Evolutionary conservation across 2,329 filamentous ascomycete species (phyloP).

Genomic region (Scortechinia acanthostroma): DNA sequence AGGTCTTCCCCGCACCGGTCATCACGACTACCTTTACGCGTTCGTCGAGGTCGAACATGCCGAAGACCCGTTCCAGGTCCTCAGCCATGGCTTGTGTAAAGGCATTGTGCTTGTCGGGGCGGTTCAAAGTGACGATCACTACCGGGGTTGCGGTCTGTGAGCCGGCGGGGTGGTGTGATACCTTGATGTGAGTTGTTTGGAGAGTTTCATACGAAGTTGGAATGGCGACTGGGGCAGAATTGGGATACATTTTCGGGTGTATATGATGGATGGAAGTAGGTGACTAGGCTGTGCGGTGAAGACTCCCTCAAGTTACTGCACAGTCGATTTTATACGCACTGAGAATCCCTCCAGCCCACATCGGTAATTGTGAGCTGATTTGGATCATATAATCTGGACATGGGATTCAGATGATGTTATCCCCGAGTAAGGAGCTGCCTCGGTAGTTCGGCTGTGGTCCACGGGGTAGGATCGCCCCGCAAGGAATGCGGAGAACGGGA

Average conservation of each 20-base stretch:
- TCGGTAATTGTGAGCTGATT: too few species aligned
- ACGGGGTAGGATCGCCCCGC: too few species aligned
- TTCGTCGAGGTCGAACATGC: constrained; percentile 19
- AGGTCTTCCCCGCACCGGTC: constrained; percentile 23
- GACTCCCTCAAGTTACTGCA: too few species aligned
- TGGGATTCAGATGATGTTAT: too few species aligned
- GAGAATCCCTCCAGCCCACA: too few species aligned
- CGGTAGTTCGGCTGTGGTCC: too few species aligned
- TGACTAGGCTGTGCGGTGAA: too few species aligned
- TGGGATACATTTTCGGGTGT: background rate
- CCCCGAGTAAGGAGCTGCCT: too few species aligned
- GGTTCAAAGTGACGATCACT: constrained; percentile 39
- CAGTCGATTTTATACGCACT: too few species aligned
- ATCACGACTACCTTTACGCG: constrained; percentile 25
- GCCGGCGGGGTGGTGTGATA: background rate
- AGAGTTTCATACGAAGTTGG: background rate
- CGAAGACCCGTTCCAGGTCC: constrained; percentile 34
- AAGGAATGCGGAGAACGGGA: too few species aligned
- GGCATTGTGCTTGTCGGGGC: constrained; percentile 45
- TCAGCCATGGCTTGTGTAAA: constrained; percentile 42
- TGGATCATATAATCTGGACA: too few species aligned
- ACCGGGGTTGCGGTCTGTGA: constrained; percentile 35
- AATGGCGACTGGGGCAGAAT: background rate
- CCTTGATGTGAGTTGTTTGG: background rate
- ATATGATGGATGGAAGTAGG: background rate